Evolutionary conservation across 2,329 filamentous ascomycete genomes (phyloP).

Genomic region (Cladophialophora chaetospira): DNA sequence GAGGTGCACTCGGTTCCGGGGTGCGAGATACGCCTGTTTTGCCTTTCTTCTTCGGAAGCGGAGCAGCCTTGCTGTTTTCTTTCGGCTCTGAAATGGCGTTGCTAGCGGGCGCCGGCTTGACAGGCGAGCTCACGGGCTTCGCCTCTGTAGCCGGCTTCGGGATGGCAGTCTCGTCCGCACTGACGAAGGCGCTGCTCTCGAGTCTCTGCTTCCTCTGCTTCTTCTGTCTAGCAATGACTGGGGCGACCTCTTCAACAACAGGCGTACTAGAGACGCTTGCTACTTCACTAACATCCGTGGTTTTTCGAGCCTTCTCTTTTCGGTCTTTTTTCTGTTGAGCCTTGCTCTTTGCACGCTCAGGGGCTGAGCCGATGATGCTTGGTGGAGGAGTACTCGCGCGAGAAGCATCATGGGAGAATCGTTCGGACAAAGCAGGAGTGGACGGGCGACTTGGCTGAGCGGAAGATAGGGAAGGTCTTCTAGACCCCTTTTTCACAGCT

Average conservation of each 20-base stretch:
- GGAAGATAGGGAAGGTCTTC: conserved; percentile 43
- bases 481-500: conserved; percentile 23
- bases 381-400: conserved; percentile 61
- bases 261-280: conserved; percentile 30
- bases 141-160: background rate
- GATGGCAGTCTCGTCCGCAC: conserved; percentile 15
- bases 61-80: background rate
- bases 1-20: conserved; percentile 9
- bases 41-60: background rate
- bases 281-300: conserved; percentile 44
- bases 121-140: background rate
- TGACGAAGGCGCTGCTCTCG: conserved; percentile 16
- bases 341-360: conserved; percentile 62
- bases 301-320: conserved; percentile 52
- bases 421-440: conserved; percentile 62
- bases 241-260: conserved; percentile 56
- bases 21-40: background rate
- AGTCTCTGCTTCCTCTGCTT: conserved; percentile 49
- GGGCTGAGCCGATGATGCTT: conserved; percentile 60
- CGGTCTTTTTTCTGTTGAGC: conserved; percentile 64
- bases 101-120: background rate
- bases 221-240: conserved; percentile 65
- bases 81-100: conserved; percentile 4
- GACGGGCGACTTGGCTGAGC: conserved; percentile 62
- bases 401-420: conserved; percentile 51